Conservation (phyloP, 2,329 filamentous ascomycete genomes). For the Talaromyces sp. region DNA sequence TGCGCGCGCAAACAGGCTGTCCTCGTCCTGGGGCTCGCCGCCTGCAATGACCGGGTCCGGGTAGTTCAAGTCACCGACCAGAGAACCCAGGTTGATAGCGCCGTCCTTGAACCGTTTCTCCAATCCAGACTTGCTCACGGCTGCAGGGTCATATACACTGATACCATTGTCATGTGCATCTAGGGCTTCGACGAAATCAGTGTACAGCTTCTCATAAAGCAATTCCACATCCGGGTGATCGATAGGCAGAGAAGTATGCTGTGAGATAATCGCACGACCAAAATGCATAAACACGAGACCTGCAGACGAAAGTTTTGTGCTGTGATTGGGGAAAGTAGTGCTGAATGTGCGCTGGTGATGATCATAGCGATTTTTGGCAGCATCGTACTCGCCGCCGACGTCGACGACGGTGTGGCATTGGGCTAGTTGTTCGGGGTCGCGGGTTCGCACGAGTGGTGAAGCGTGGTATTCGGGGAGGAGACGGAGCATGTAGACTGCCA, state of each 20-base stretch:
- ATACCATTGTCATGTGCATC: conserved; percentile 98
- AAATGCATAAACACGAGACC: conserved; percentile 96
- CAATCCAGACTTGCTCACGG: conserved; percentile 67
- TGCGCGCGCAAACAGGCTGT: conserved; percentile 73
- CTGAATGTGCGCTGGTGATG: conserved; percentile 94
- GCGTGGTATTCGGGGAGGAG: conserved; percentile 76
- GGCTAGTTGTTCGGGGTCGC: conserved; percentile 74
- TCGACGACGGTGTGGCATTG: conserved; percentile 94
- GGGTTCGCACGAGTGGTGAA: conserved; percentile 77
- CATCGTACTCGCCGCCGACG: conserved; percentile 92
- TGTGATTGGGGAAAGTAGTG: conserved; percentile 77
- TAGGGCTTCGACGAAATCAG: conserved; percentile 89
- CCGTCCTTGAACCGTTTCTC: conserved; percentile 80
- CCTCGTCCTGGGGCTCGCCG: conserved; percentile 70
- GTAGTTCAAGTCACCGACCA: conserved; percentile 77
- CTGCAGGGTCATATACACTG: conserved; percentile 71
- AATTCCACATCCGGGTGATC: conserved; percentile 68
- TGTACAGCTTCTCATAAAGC: conserved; percentile 86
- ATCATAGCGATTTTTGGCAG: conserved; percentile 76
- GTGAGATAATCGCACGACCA: conserved; percentile 76
- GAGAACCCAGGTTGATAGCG: conserved; percentile 77
- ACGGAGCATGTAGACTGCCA: conserved; percentile 94
- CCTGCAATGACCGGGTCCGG: conserved; percentile 48
- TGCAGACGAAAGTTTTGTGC: conserved; percentile 88
- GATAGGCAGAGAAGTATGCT: conserved; percentile 59